Percentiles rank a stretch among this genome's conserved stretches.
Evolutionary conservation across 2,329 filamentous ascomycete genomes (phyloP).

Genomic region (Epichloe baconii): DNA sequence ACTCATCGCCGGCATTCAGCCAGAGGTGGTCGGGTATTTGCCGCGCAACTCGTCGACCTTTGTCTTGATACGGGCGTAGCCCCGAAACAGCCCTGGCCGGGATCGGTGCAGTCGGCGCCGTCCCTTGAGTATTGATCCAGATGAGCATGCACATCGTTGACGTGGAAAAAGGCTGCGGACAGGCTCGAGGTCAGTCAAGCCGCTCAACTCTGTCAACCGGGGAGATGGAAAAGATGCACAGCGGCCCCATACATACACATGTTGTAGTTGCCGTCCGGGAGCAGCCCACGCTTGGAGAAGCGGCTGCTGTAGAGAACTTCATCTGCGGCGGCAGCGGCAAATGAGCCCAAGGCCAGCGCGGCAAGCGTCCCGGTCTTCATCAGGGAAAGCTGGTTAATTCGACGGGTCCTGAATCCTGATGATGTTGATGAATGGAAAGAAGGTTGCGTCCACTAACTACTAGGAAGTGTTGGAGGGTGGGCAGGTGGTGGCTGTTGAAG

Average conservation of each 20-base stretch:
- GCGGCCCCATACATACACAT: background rate
- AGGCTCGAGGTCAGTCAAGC: background rate
- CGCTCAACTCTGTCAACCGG: background rate
- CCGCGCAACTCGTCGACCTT: slow-evolving; percentile 43
- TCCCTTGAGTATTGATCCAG: slow-evolving; percentile 49
- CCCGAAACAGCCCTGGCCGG: slow-evolving; percentile 48
- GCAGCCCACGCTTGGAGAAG: slow-evolving; percentile 4
- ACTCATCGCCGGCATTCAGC: slow-evolving; percentile 56
- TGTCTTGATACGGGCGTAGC: slow-evolving; percentile 51
- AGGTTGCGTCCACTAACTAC: no score
- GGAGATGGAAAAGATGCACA: background rate
- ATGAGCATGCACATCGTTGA: slow-evolving; percentile 58
- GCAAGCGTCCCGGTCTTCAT: background rate
- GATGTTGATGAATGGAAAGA: no score
- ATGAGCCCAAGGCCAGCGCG: slow-evolving; percentile 2
- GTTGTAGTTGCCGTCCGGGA: slow-evolving; percentile 6
- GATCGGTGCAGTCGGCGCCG: slow-evolving; percentile 47
- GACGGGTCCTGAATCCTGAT: no score
- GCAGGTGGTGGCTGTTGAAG: no score
- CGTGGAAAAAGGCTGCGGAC: slow-evolving; percentile 45
- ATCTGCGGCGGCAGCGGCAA: slow-evolving; percentile 1
- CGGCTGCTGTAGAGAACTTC: slow-evolving; percentile 6
- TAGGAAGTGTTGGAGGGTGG: no score
- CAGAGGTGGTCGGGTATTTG: slow-evolving; percentile 45
- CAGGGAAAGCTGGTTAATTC: no score